phyloP scores from a whole-genome alignment of 2,329 filamentous ascomycete genomes.

The Botryosphaeria dothidea region DNA sequence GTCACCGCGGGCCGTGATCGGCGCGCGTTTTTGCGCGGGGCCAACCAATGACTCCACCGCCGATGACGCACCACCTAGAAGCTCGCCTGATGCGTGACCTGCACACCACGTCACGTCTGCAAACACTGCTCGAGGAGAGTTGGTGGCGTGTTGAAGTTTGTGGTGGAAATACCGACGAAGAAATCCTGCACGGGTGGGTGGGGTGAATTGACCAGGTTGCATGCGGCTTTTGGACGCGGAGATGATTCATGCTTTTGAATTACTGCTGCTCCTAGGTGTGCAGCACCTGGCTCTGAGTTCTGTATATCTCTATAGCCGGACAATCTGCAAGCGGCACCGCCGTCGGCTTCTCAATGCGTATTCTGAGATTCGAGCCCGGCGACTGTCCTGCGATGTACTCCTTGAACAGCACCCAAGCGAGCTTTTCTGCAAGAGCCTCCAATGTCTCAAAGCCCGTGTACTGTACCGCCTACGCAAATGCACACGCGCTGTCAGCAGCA shows the following conservation, averaged over 20 bases:
- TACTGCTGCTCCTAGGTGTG: too few species aligned
- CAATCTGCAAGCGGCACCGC: conserved; percentile 73
- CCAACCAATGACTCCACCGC: neutral
- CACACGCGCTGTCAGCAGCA: neutral
- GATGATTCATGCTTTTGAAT: too few species aligned
- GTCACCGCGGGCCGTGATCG: conserved; percentile 2
- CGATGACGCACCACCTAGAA: conserved; percentile 2
- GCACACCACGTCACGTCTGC: too few species aligned
- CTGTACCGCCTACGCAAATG: conserved; percentile 38
- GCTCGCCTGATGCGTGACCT: conserved; percentile 1
- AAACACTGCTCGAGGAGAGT: too few species aligned
- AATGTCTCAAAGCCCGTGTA: conserved; percentile 48
- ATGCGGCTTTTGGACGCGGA: too few species aligned
- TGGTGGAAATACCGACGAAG: too few species aligned
- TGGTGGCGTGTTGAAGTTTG: too few species aligned
- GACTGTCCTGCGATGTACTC: conserved; percentile 35
- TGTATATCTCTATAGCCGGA: conserved; percentile 63
- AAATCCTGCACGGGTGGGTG: too few species aligned
- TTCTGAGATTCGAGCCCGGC: conserved; percentile 55
- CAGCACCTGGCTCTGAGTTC: conserved; percentile 17
- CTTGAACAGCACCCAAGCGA: conserved; percentile 44
- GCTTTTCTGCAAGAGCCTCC: conserved; percentile 44
- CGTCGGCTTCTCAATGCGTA: conserved; percentile 70
- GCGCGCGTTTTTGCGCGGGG: conserved; percentile 10
- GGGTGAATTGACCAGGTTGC: too few species aligned